phyloP scores from a whole-genome alignment of 2,329 filamentous ascomycete genomes.

The Aureobasidium uvarum region DNA sequence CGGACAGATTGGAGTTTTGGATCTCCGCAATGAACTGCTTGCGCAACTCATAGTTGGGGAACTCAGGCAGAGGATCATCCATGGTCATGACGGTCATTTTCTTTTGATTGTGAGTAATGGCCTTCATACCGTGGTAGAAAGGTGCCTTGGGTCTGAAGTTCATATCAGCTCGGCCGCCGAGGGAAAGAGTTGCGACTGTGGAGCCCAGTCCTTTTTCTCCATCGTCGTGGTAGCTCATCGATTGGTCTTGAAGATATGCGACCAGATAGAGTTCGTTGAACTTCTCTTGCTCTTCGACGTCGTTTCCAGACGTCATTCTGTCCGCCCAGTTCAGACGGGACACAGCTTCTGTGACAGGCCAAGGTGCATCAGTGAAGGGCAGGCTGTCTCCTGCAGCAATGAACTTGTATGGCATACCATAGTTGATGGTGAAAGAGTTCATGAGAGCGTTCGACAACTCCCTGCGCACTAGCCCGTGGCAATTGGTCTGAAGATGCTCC shows the following conservation, averaged over 20 bases:
- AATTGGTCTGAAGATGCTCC: conserved; percentile 43
- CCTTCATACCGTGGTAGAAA: conserved; percentile 43
- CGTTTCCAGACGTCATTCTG: conserved; percentile 41
- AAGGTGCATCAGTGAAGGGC: conserved; percentile 51
- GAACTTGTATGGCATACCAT: conserved; percentile 66
- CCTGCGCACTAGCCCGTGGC: conserved; percentile 42
- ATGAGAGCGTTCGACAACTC: conserved; percentile 33
- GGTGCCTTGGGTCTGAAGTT: conserved; percentile 56
- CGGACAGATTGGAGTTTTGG: conserved; percentile 28
- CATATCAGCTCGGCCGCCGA: conserved; percentile 61
- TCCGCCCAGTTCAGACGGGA: conserved; percentile 58
- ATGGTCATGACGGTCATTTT: conserved; percentile 31
- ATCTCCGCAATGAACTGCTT: conserved; percentile 37
- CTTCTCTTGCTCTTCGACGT: conserved; percentile 35
- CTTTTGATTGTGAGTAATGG: not conserved
- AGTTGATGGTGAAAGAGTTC: conserved; percentile 38
- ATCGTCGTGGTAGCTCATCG: conserved; percentile 66
- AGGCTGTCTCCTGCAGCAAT: conserved; percentile 55
- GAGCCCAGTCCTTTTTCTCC: conserved; percentile 63
- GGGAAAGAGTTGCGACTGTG: conserved; percentile 60
- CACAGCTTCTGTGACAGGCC: conserved; percentile 51
- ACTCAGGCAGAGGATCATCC: conserved; percentile 33
- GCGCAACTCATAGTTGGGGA: conserved; percentile 39
- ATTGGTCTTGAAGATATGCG: conserved; percentile 60
- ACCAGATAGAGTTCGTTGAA: conserved; percentile 66